Percentiles rank a stretch among this genome's conserved stretches.
phyloP scores from a whole-genome alignment of 2,329 filamentous ascomycete species.

The Colletotrichum limetticola region DNA sequence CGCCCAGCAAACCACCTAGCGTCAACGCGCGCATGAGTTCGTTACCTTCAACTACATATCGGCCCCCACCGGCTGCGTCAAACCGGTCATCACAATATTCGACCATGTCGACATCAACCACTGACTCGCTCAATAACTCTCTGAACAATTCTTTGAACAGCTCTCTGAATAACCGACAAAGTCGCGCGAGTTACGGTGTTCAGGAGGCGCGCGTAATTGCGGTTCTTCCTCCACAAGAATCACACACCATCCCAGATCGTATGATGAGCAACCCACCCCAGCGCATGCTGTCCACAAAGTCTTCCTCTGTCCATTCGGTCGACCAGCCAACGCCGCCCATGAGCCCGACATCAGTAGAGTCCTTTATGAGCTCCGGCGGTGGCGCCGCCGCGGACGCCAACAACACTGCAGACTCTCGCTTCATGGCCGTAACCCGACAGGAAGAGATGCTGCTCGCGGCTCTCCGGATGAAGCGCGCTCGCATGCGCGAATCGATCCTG shows the following conservation, averaged over 20 bases:
- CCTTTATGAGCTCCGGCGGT: constrained; percentile 53
- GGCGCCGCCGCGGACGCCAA: constrained; percentile 52
- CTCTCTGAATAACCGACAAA: constrained; percentile 44
- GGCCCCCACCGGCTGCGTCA: constrained; percentile 30
- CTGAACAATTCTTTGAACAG: no score
- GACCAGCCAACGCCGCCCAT: constrained; percentile 61
- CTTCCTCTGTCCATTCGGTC: constrained; percentile 38
- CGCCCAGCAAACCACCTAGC: constrained; percentile 36
- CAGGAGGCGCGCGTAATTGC: constrained; percentile 54
- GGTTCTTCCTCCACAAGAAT: constrained; percentile 43
- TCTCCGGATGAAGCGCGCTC: constrained; percentile 65
- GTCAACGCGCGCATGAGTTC: constrained; percentile 44
- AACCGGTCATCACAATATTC: constrained; percentile 48
- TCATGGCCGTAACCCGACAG: constrained; percentile 68
- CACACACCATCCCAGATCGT: background rate
- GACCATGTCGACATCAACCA: constrained; percentile 48
- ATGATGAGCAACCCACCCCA: constrained; percentile 2
- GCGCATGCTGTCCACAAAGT: constrained; percentile 21
- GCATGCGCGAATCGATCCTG: constrained; percentile 61
- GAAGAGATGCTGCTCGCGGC: constrained; percentile 69
- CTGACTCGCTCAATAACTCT: constrained; percentile 44
- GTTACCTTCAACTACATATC: constrained; percentile 35
- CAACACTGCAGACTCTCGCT: constrained; percentile 50
- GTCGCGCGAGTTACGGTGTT: constrained; percentile 43
- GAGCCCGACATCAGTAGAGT: constrained; percentile 63